Evolutionary conservation across 306 rosid genomes (phyloP), one percentile per base, ranked within the genome.

Genomic region (Urtica urens): DNA sequence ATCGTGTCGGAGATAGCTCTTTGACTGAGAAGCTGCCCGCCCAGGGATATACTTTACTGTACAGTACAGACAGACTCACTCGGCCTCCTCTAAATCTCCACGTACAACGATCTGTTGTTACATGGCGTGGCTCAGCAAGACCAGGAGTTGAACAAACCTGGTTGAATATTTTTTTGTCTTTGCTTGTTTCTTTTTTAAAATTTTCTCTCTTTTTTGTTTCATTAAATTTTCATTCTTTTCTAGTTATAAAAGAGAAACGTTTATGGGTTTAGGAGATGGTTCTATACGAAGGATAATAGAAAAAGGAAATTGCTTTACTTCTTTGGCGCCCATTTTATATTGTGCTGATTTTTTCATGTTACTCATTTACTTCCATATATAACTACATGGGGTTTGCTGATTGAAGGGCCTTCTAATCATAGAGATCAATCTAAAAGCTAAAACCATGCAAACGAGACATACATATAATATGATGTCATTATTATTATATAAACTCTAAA

Each of bases 1-100:
- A 71, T 90, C 99, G 1, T 88, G 97, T 68, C 73, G 90, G 57
- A 68, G 73, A 51, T 75, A 61, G 25, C 79, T n/a, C n/a, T n/a
- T n/a, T n/a, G n/a, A n/a, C n/a, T n/a, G 71, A 83, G 67, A 49
- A 10, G 57, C 46, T 34, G 55, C 53, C 39, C 34, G 50, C 35
- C 28, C 2, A 9, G 40, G 47, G 46, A 70, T 48, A 55, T 46
- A 64, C 57, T 80, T 85, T 80, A 80, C 40, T 35, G 40, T 35
- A 35, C 40, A 35, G 40, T 35, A 4, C 10, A n/a, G n/a, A n/a
- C n/a, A n/a, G n/a, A n/a, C 80, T 76, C 87, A 70, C 61, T 68
- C 62, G 16, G 72, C 72, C 68, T 67, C n/a, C n/a, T n/a, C n/a
- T 46, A 27, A 18, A 15, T 58, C 70, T 41, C 59, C 63, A 56